A percentile compares a stretch with the other conserved stretches of the same genome.
These are phyloP conservation scores for Plasmodium fragile DNA, from an alignment of 169 alveolate species.

Conservation along the genomic window DNA sequence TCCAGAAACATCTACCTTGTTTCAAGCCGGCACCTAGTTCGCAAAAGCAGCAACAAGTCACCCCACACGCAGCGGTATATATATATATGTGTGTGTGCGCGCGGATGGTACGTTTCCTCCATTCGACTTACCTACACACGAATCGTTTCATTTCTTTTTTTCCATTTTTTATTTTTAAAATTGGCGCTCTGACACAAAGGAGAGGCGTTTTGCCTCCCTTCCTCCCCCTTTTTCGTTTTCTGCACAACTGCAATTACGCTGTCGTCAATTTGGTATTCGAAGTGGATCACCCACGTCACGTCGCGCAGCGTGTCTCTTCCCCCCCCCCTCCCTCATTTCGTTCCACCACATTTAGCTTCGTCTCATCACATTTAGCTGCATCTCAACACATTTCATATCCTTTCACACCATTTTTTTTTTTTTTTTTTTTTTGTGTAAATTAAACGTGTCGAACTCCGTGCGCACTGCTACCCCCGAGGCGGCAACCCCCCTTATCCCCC, in stretches of 20 bases:
- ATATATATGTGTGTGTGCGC: too few species aligned
- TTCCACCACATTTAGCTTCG: neutral
- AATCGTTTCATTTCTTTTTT: neutral
- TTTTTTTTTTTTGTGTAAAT: neutral
- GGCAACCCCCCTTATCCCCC: neutral
- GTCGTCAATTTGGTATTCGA: neutral
- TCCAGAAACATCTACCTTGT: neutral
- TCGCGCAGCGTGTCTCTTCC: neutral
- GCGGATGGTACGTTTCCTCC: neutral
- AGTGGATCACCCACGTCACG: neutral
- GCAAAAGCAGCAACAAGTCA: neutral
- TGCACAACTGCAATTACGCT: slow-evolving; percentile 3
- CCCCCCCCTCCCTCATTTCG: neutral
- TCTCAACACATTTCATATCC: neutral
- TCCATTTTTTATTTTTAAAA: neutral
- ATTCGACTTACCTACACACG: neutral
- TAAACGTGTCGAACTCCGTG: neutral
- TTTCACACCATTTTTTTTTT: neutral
- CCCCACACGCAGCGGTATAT: neutral
- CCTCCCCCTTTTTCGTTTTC: neutral
- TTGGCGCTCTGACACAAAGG: neutral
- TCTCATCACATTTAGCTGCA: neutral
- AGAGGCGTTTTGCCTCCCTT: neutral
- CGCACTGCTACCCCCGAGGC: neutral
- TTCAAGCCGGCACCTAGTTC: neutral